Conservation (phyloP, 257 asterid species). For the Datura wrightii region DNA sequence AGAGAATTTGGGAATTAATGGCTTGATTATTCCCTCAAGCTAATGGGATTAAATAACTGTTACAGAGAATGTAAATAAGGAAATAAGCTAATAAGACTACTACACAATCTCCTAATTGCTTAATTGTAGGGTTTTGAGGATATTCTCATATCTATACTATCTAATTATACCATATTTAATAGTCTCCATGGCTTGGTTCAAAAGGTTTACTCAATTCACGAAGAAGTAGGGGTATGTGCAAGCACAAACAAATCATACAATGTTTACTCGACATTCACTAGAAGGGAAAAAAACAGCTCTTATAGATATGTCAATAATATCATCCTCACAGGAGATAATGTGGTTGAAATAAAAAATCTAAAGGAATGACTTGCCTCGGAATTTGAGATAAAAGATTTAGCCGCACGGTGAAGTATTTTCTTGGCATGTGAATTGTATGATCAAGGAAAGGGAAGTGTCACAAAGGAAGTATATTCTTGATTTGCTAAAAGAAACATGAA, state of each 20-base stretch:
- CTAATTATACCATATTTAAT: not conserved
- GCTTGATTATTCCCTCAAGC: too few species aligned
- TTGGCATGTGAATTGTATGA: slow-evolving; percentile 28
- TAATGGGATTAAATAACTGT: too few species aligned
- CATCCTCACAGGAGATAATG: slow-evolving; percentile 22
- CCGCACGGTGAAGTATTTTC: not conserved
- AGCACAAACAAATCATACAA: slow-evolving; percentile 26
- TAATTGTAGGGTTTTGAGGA: too few species aligned
- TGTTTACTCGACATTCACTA: slow-evolving; percentile 8
- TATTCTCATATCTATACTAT: too few species aligned
- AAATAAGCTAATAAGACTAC: too few species aligned
- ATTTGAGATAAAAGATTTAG: slow-evolving; percentile 29
- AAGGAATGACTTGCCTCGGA: not conserved
- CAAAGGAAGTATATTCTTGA: not conserved
- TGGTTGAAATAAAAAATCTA: not conserved
- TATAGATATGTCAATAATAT: slow-evolving; percentile 29
- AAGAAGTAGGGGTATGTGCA: not conserved
- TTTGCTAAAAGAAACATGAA: not conserved
- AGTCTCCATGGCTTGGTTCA: not conserved
- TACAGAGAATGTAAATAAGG: too few species aligned
- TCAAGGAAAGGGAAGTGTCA: slow-evolving; percentile 4
- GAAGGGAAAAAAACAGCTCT: not conserved
- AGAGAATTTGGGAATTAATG: too few species aligned
- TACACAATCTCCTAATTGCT: too few species aligned
- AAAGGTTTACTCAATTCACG: not conserved